Evolutionary conservation across 208 protist genomes (phyloP), one percentile per base, ranked within the genome.

Genomic region (Acanthamoeba triangularis): DNA sequence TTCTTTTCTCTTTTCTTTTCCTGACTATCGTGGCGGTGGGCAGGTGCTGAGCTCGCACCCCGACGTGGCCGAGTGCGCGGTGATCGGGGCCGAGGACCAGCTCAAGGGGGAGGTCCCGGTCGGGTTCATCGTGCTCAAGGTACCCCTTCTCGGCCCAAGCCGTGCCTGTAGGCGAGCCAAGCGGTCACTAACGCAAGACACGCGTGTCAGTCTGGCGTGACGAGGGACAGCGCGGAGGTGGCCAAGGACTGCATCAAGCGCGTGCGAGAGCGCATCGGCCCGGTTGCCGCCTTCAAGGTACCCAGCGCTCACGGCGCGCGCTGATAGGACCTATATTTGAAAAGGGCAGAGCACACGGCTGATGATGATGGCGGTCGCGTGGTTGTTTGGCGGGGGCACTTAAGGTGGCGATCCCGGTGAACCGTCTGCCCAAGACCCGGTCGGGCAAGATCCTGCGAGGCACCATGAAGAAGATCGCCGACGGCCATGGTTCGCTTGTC

Each of bases 1-100:
- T 74, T 74, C 28, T 30, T 93, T 93, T 74, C 23, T 74, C 8
- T 35, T 7, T 16, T 59, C 8, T 7, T 63, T 96, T 97, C 84
- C 56, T 97, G 25, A 97, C 97, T n/a, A 97, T 97, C 47, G 96
- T 97, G 35, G 67, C 95, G 16, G 96, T 16, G 96, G 97, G 56
- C 90, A 97, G 65, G 69, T 90, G 25, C 65, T 93, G 28, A 35
- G 37, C 41, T 28, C 54, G 8, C 87, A 93, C 52, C n/a, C n/a
- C 5, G 87, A 93, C 41, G 87, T 93, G n/a, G 87, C 87, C 16
- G 87, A 93, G 87, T 93, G 87, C n/a, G 87, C 87, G 20, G 87
- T 93, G n/a, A 76, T 93, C 18, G 87, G 87, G 20, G 87, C 47
- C n/a, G 41, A 63, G 35, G 87, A 93, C 56, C 35, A 76, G 37